Evolutionary conservation across 352 stramenopile genomes (phyloP).

Genomic region (Albugo candida): DNA sequence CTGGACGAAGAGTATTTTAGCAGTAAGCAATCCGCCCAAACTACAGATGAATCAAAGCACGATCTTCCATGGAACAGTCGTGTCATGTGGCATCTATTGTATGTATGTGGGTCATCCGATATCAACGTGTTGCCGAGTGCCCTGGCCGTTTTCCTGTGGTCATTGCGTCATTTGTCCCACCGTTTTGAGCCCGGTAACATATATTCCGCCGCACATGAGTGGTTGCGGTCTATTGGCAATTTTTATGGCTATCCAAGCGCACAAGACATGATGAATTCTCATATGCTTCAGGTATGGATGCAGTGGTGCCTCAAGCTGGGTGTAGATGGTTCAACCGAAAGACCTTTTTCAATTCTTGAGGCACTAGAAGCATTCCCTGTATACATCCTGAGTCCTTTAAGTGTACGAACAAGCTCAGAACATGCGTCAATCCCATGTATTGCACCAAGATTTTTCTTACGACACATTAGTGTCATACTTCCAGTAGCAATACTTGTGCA

Average conservation of each 20-base stretch:
- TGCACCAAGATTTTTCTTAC: conserved; percentile 2
- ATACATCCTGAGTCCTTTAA: neutral
- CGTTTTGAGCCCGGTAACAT: no score
- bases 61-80: neutral
- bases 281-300: conserved; percentile 3
- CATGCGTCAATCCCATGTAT: neutral
- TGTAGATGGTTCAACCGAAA: conserved; percentile 1
- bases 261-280: conserved; percentile 1
- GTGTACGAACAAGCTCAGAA: neutral
- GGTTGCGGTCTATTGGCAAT: no score
- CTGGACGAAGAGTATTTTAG: neutral
- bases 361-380: neutral
- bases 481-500: conserved; percentile 1
- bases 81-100: conserved; percentile 1
- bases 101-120: neutral
- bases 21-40: neutral
- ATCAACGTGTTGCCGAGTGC: neutral
- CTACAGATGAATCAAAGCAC: neutral
- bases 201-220: no score
- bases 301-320: neutral
- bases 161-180: neutral
- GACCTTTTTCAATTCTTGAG: neutral
- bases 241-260: no score
- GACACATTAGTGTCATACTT: conserved; percentile 5
- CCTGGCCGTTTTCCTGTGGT: neutral